Conservation (phyloP, 2,329 filamentous ascomycete species). For the Aspergillus arachidicola region DNA sequence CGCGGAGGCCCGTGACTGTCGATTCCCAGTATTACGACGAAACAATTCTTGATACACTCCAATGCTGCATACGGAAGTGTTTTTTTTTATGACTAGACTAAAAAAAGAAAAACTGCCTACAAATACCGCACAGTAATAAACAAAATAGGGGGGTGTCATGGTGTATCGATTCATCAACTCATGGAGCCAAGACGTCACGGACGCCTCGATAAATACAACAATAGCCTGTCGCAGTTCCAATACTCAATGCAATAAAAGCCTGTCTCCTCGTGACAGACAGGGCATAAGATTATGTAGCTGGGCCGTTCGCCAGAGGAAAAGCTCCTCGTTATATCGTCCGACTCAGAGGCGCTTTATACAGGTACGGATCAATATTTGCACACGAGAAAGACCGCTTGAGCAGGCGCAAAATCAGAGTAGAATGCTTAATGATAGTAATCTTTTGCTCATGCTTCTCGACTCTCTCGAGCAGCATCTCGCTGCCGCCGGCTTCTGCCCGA, state of each 20-base stretch:
- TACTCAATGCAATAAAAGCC: conserved; percentile 22
- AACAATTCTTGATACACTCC: neutral
- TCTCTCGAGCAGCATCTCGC: conserved; percentile 31
- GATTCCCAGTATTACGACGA: neutral
- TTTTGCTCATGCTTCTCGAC: conserved; percentile 24
- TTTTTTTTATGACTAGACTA: neutral
- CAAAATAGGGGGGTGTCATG: conserved; percentile 17
- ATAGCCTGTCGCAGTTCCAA: conserved; percentile 18
- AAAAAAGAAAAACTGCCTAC: neutral
- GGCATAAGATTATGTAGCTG: conserved; percentile 6
- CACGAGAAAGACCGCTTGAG: conserved; percentile 1
- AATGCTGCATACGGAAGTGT: neutral
- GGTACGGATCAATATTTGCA: conserved; percentile 11
- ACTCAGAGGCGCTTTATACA: conserved; percentile 14
- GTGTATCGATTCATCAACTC: conserved; percentile 34
- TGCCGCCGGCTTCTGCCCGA: conserved; percentile 38
- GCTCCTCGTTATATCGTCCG: conserved; percentile 2
- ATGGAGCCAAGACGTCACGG: conserved; percentile 31
- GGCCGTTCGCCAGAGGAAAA: neutral
- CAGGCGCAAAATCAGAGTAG: conserved; percentile 8
- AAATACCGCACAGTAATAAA: neutral
- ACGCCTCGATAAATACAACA: conserved; percentile 28
- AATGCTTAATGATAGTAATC: conserved; percentile 8
- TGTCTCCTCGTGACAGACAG: conserved; percentile 14
- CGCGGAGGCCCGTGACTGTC: conserved; percentile 5